Base-by-base conservation (phyloP, 768 basidiomycete genomes). In the Kwoniella botswanensis region DNA sequence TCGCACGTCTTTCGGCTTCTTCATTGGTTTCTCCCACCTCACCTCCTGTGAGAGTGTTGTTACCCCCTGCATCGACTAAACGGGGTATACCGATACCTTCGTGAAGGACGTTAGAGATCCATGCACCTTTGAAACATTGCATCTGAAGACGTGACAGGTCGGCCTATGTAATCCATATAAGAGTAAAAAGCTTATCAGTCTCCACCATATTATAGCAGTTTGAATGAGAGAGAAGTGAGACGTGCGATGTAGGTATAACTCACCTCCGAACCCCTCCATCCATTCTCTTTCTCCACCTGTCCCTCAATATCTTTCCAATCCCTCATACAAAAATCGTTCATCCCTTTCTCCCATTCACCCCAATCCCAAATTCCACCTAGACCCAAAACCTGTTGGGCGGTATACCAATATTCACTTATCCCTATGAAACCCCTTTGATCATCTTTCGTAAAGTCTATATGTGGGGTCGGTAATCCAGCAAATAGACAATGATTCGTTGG, bases 111-210 rank as follows among this genome's bases (percentile, higher is more conserved):
- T 98, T 98, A 63, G 92, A 90, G 65, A 99, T 88, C 97, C 97
- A 99, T 2, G 97, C 95, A 0, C 96, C 94, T 84, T 99, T 99
- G 90, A 99, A 99, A 82, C 97, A 99, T 82, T 98, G 97, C 92
- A 96, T 92, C 85, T 96, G 89, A 70, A 99, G 85, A 57, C 96
- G 88, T 24, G 92, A 88, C 44, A 92, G 84, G 81, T 95, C 95
- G 68, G 96, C 90, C 65, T 88, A 85, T 11, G 9, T 7, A 35
- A 7, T 9, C 35, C 35, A 35, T 35, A 35, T 35, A 7, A 35
- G 35, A 35, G 35, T 35, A 9, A 35, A 35, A 9, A 35, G 4
- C 35, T 35, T 35, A 35, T 35, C 35, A 35, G 35, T 35, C 6
- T 35, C 35, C 35, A 9, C 35, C 35, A 35, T 35, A 35, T 6